phyloP scores from a whole-genome alignment of 495 filamentous ascomycete genomes.

The Tuber borchii region DNA sequence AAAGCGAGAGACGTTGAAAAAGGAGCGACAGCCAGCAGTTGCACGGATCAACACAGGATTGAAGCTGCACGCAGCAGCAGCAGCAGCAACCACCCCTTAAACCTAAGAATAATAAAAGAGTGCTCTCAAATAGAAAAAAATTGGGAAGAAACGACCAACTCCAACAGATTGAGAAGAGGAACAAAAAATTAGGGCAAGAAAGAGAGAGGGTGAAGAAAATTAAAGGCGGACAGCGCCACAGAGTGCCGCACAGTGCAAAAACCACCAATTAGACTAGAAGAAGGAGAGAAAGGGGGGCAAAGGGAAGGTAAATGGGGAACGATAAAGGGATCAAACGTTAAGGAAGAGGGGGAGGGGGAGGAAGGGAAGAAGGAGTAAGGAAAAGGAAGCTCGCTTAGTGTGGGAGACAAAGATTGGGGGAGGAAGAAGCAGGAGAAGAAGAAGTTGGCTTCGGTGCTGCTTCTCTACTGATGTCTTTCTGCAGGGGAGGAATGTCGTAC shows the following conservation, averaged over 20 bases:
- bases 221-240: neutral
- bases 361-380: neutral
- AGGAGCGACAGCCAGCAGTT: neutral
- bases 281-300: neutral
- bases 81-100: slow-evolving; percentile 1
- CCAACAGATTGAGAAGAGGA: neutral
- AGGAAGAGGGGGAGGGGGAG: slow-evolving; percentile 1
- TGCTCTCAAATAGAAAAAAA: neutral
- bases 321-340: neutral
- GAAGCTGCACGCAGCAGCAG: neutral
- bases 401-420: neutral
- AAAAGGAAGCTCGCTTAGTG: neutral
- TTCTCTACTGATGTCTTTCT: neutral
- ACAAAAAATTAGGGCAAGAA: neutral
- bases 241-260: neutral
- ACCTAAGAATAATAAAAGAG: neutral
- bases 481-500: neutral
- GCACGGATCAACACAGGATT: neutral
- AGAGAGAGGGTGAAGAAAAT: neutral
- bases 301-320: neutral
- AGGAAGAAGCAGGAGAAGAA: neutral
- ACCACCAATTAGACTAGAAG: neutral
- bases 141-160: neutral
- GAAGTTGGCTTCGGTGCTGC: neutral
- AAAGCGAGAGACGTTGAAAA: slow-evolving; percentile 4